Percentiles rank a stretch among this genome's conserved stretches.
Conservation (phyloP, 2,329 filamentous ascomycete genomes). For the Alternaria angustiovoidea region DNA sequence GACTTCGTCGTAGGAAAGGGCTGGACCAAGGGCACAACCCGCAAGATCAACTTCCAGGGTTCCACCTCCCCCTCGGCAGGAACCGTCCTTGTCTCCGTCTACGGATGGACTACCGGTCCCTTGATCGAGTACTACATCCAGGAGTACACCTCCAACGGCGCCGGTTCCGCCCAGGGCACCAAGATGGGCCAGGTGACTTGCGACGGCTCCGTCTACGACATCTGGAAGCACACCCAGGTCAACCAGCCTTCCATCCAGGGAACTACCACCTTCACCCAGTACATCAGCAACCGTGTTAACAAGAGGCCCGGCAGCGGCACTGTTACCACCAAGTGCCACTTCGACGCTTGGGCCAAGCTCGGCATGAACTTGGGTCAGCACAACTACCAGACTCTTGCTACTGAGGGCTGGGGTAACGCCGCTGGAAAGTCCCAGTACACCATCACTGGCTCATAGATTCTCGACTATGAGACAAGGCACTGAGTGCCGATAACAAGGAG, state of each 20-base stretch:
- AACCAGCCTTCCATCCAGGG: conserved; percentile 59
- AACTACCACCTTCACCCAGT: conserved; percentile 61
- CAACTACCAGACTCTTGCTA: conserved; percentile 42
- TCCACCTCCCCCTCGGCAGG: conserved; percentile 33
- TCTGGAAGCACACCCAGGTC: conserved; percentile 42
- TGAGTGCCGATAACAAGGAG: background rate
- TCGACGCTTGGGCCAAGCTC: conserved; percentile 38
- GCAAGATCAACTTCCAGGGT: conserved; percentile 41
- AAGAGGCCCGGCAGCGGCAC: conserved; percentile 42
- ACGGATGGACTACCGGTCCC: conserved; percentile 64
- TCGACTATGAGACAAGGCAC: background rate
- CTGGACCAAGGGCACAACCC: conserved; percentile 41
- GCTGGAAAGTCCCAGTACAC: conserved; percentile 41
- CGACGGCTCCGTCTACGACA: conserved; percentile 43
- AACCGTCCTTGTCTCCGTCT: conserved; percentile 52
- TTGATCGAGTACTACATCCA: conserved; percentile 61
- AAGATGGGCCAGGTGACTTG: conserved; percentile 38
- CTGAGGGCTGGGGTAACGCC: conserved; percentile 42
- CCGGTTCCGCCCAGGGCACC: conserved; percentile 37
- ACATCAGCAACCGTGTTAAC: conserved; percentile 50
- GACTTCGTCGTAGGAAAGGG: conserved; percentile 47
- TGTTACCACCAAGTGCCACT: conserved; percentile 42
- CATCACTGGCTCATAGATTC: conserved; percentile 25
- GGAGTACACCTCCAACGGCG: conserved; percentile 57
- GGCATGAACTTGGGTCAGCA: conserved; percentile 38